Conservation (phyloP, 805 yeast genomes). For the Tetrapisispora taiwanensis region DNA sequence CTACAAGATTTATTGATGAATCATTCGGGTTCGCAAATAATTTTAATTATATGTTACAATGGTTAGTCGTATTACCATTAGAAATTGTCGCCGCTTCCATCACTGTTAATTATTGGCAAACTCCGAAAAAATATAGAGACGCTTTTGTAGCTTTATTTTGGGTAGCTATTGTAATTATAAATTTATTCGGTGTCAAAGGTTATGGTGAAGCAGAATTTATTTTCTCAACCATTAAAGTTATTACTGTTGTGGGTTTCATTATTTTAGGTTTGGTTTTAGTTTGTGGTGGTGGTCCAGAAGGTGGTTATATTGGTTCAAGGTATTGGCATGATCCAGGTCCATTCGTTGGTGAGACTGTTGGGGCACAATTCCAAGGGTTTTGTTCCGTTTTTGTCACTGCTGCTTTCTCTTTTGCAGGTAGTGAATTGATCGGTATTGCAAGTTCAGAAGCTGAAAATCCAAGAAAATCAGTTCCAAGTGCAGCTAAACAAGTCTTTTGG, state of each 20-base stretch:
- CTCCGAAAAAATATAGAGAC: conserved; percentile 37
- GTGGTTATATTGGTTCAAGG: conserved; percentile 36
- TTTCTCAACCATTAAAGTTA: conserved; percentile 36
- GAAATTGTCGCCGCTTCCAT: conserved; percentile 46
- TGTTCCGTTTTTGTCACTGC: conserved; percentile 68
- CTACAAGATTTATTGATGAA: conserved; percentile 48
- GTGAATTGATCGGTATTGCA: conserved; percentile 44
- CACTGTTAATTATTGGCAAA: conserved; percentile 43
- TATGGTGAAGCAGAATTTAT: conserved; percentile 43
- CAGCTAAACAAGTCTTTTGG: conserved; percentile 49
- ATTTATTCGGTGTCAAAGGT: conserved; percentile 43
- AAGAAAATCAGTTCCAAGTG: conserved; percentile 39
- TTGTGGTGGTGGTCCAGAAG: conserved; percentile 38
- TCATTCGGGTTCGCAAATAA: conserved; percentile 57
- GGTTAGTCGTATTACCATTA: conserved; percentile 42
- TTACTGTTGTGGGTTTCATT: conserved; percentile 41
- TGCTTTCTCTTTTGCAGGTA: conserved; percentile 50
- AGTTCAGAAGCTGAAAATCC: conserved; percentile 42
- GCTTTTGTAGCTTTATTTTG: conserved; percentile 43
- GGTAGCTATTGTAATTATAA: conserved; percentile 37
- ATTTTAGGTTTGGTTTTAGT: conserved; percentile 40
- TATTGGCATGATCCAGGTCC: conserved; percentile 52
- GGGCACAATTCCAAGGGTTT: conserved; percentile 46
- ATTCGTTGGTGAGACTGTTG: conserved; percentile 37
- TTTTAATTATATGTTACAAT: conserved; percentile 45